phyloP scores from a whole-genome alignment of 1,284 basidiomycete species.

The Athelia psychrophila region DNA sequence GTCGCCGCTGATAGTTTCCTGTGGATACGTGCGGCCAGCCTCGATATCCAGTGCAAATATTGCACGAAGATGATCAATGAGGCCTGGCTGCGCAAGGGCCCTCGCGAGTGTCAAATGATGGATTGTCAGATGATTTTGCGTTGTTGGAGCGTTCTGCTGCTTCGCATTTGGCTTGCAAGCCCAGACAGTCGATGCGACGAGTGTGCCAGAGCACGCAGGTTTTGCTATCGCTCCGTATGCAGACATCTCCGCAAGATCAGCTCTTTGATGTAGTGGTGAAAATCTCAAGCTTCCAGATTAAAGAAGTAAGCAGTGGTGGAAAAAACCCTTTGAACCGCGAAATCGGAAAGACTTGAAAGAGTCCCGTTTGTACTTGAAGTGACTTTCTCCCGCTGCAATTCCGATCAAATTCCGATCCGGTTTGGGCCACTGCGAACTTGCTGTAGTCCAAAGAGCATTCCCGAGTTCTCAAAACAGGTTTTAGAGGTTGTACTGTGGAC shows the following conservation, averaged over 20 bases:
- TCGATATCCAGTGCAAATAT: conserved; percentile 76
- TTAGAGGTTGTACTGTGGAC: too few relatives aligned
- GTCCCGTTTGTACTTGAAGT: too few relatives aligned
- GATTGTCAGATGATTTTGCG: conserved; percentile 24
- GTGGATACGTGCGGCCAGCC: conserved; percentile 81
- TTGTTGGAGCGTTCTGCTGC: neutral
- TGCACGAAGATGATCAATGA: conserved; percentile 59
- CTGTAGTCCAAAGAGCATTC: too few relatives aligned
- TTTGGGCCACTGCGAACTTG: too few relatives aligned
- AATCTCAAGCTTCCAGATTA: too few relatives aligned
- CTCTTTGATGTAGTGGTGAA: too few relatives aligned
- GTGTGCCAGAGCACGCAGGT: neutral
- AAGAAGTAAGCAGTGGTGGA: too few relatives aligned
- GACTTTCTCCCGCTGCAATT: too few relatives aligned
- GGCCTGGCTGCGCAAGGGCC: conserved; percentile 39
- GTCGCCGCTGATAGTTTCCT: conserved; percentile 58
- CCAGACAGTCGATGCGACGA: neutral
- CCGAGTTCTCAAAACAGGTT: too few relatives aligned
- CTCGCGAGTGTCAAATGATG: conserved; percentile 62
- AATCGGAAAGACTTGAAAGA: too few relatives aligned
- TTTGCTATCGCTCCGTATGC: neutral
- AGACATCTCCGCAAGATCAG: neutral
- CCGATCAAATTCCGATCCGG: too few relatives aligned
- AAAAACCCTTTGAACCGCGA: too few relatives aligned
- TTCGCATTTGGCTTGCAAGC: neutral